Evolutionary conservation across 2,329 filamentous ascomycete genomes (phyloP).

Genomic region (Ophiostoma ulmi): DNA sequence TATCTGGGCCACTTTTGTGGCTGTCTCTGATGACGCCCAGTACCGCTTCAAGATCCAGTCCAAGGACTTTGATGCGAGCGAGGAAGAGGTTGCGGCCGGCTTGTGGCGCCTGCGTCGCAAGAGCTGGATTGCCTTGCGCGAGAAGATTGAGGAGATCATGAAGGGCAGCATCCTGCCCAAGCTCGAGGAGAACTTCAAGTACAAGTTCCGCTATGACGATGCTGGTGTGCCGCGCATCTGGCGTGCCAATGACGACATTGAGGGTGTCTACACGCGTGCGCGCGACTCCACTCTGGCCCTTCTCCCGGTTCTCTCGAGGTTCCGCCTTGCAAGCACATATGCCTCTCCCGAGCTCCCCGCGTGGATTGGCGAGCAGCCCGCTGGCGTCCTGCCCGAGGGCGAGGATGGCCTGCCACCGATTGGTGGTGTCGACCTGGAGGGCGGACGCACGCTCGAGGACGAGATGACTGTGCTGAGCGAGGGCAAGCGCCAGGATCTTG

Average conservation of each 20-base stretch:
- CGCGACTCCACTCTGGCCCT: constrained; percentile 87
- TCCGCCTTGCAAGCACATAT: constrained; percentile 70
- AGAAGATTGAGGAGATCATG: constrained; percentile 95
- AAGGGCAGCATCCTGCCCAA: constrained; percentile 95
- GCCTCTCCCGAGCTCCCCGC: constrained; percentile 73
- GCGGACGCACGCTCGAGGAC: constrained; percentile 89
- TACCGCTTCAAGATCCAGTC: constrained; percentile 79
- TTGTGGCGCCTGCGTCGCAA: constrained; percentile 90
- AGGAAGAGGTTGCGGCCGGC: constrained; percentile 86
- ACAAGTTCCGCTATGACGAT: constrained; percentile 98
- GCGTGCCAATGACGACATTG: constrained; percentile 94
- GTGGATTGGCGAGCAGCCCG: constrained; percentile 76
- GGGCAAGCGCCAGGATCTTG: constrained; percentile 82
- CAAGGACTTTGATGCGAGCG: constrained; percentile 85
- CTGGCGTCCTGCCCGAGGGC: constrained; percentile 69
- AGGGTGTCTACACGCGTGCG: constrained; percentile 87
- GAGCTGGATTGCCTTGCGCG: constrained; percentile 84
- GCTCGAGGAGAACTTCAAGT: constrained; percentile 95
- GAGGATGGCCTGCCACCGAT: constrained; percentile 87
- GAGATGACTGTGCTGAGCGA: constrained; percentile 95
- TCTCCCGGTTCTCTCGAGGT: constrained; percentile 81
- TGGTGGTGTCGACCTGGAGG: constrained; percentile 89
- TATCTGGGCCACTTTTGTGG: constrained; percentile 81
- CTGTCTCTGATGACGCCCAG: constrained; percentile 80
- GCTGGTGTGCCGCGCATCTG: constrained; percentile 92